phyloP scores from a whole-genome alignment of 192 early-diverging fungal species.

The Irineochytrium annulatum region DNA sequence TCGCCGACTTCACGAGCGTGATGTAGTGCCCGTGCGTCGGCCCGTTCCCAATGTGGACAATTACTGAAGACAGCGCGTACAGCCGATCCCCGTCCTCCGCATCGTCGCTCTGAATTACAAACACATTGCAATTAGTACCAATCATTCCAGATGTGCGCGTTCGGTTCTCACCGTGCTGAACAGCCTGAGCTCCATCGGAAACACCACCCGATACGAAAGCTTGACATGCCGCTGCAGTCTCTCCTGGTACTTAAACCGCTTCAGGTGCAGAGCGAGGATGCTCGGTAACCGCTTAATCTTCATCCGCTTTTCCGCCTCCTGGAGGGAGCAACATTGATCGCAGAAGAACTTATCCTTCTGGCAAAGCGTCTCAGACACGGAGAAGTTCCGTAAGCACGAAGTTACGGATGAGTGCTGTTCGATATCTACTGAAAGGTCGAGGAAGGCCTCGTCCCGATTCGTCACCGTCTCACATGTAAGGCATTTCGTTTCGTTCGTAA shows the following conservation, averaged over 20 bases:
- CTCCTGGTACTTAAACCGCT: conserved; percentile 98
- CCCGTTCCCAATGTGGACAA: conserved; percentile 94
- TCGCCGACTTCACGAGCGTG: conserved; percentile 79
- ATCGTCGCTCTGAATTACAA: conserved; percentile 53
- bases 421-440: conserved; percentile 95
- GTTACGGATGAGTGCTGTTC: conserved; percentile 94
- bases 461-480: conserved; percentile 94
- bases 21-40: conserved; percentile 97
- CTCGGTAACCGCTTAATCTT: conserved; percentile 92
- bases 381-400: conserved; percentile 91
- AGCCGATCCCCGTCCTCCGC: conserved; percentile 79
- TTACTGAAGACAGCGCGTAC: conserved; percentile 84
- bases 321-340: conserved; percentile 87
- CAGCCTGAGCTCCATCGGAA: conserved; percentile 87
- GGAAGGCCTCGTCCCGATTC: conserved; percentile 87
- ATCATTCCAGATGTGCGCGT: background rate
- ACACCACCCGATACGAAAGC: conserved; percentile 89
- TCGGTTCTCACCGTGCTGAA: conserved; percentile 76
- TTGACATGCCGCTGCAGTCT: conserved; percentile 86
- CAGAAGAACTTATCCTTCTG: conserved; percentile 99
- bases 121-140: background rate
- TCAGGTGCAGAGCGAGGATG: conserved; percentile 91
- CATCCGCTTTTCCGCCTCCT: conserved; percentile 97
- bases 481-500: conserved; percentile 97
- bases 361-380: conserved; percentile 89